phyloP scores from a whole-genome alignment of 2,329 filamentous ascomycete species.

The Chaetomiaceae sp. region DNA sequence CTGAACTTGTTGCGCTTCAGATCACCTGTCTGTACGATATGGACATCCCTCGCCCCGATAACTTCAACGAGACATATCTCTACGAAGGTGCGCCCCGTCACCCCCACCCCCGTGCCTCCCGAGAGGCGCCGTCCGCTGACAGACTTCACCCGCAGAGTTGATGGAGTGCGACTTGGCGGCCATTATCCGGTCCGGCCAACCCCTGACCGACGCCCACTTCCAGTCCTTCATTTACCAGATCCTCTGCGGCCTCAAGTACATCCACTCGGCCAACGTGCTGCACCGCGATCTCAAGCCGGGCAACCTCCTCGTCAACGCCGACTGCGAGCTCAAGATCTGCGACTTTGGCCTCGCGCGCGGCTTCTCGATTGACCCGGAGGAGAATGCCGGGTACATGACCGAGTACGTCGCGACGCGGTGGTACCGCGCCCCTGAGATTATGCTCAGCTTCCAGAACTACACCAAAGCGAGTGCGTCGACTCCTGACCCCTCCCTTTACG shows the following conservation, averaged over 20 bases:
- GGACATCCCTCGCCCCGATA: constrained; percentile 95
- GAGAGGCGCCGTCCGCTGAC: not conserved
- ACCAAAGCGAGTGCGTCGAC: constrained; percentile 95
- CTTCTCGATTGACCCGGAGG: constrained; percentile 94
- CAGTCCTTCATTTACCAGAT: constrained; percentile 99
- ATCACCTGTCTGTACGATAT: constrained; percentile 99
- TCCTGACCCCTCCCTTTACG: not conserved
- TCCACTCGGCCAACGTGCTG: constrained; percentile 96
- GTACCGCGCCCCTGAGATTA: constrained; percentile 94
- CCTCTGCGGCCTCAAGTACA: constrained; percentile 96
- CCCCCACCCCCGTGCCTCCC: not conserved
- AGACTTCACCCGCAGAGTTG: constrained; percentile 60
- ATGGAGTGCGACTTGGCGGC: constrained; percentile 99
- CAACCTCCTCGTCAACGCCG: constrained; percentile 95
- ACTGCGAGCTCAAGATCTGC: constrained; percentile 98
- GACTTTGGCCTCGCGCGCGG: constrained; percentile 96
- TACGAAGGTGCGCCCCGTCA: constrained; percentile 74
- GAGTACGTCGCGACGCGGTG: constrained; percentile 98
- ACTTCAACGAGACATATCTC: constrained; percentile 98
- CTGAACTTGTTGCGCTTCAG: constrained; percentile 41
- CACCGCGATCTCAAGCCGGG: constrained; percentile 97
- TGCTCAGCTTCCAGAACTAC: constrained; percentile 99
- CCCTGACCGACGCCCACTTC: constrained; percentile 96
- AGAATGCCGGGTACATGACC: constrained; percentile 99
- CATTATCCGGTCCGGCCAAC: constrained; percentile 95